These are phyloP conservation scores for Boletus rubescentipes DNA, from an alignment of 768 basidiomycete species.

Conservation along the genomic window DNA sequence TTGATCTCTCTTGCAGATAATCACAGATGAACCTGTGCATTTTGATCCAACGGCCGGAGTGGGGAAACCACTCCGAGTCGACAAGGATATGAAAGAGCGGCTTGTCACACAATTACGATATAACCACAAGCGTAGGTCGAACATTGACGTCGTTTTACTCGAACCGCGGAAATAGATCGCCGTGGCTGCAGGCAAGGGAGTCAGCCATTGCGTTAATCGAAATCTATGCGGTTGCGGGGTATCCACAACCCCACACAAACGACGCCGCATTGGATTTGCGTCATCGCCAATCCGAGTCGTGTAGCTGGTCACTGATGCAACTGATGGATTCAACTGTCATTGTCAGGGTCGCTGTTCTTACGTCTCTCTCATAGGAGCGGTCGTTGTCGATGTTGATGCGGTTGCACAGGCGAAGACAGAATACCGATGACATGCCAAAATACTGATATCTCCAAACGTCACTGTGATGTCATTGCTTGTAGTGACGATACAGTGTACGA, in stretches of 20 bases:
- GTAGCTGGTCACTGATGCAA: neutral
- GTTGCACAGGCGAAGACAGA: neutral
- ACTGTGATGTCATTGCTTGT: neutral
- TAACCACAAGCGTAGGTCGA: neutral
- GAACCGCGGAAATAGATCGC: neutral
- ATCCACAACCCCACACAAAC: neutral
- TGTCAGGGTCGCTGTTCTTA: neutral
- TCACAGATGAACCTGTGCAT: neutral
- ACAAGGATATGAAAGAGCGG: no score
- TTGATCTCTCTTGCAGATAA: neutral
- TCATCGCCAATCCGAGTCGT: no score
- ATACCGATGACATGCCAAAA: neutral
- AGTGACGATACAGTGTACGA: neutral
- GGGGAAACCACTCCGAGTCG: no score
- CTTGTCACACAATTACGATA: neutral
- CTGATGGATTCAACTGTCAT: neutral
- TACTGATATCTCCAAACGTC: neutral
- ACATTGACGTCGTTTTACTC: neutral
- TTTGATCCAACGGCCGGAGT: slow-evolving; percentile 1
- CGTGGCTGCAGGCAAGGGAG: neutral
- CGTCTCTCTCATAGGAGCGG: neutral
- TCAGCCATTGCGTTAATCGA: neutral
- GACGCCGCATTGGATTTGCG: neutral
- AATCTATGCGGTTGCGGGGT: neutral
- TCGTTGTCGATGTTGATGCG: neutral